A percentile compares a stretch with the other conserved stretches of the same genome.
Conservation (phyloP, 139 green algal genomes). For the Picochlorum sp. region DNA sequence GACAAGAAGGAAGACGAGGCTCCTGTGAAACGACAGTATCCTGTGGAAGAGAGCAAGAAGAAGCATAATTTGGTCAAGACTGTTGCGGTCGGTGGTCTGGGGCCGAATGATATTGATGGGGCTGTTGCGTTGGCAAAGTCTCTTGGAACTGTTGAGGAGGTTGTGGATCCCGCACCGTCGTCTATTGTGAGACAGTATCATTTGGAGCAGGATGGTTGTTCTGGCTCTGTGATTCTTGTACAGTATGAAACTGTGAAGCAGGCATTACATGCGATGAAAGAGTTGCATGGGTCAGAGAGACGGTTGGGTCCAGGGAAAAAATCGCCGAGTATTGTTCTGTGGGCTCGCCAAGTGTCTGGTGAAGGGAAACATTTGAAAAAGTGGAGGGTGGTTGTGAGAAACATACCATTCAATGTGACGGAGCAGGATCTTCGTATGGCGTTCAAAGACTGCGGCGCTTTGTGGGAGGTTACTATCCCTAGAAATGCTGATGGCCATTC, state of each 20-base stretch:
- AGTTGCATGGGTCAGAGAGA: conserved; percentile 52
- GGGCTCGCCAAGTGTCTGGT: conserved; percentile 58
- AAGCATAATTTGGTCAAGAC: conserved; percentile 67
- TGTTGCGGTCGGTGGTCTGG: conserved; percentile 65
- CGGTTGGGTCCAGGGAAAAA: neutral
- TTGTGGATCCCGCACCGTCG: conserved; percentile 40
- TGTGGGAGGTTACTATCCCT: conserved; percentile 70
- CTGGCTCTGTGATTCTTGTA: conserved; percentile 43
- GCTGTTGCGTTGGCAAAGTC: conserved; percentile 30
- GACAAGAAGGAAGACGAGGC: neutral
- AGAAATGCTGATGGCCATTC: conserved; percentile 38
- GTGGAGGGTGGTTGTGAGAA: conserved; percentile 86
- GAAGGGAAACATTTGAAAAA: conserved; percentile 78
- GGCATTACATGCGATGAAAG: conserved; percentile 55
- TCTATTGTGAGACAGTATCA: conserved; percentile 31
- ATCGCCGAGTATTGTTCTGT: conserved; percentile 2
- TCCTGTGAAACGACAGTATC: neutral
- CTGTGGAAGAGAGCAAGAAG: neutral
- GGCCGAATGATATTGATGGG: conserved; percentile 10
- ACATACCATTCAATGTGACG: conserved; percentile 72
- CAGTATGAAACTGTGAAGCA: conserved; percentile 61
- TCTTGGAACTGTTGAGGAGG: conserved; percentile 46
- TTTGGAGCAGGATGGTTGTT: conserved; percentile 72
- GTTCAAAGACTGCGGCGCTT: conserved; percentile 45
- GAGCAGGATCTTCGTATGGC: conserved; percentile 43